A percentile compares a stretch with the other conserved stretches of the same genome.
Evolutionary conservation across 306 rosid species (phyloP).

Genomic region (Quercus alba): DNA sequence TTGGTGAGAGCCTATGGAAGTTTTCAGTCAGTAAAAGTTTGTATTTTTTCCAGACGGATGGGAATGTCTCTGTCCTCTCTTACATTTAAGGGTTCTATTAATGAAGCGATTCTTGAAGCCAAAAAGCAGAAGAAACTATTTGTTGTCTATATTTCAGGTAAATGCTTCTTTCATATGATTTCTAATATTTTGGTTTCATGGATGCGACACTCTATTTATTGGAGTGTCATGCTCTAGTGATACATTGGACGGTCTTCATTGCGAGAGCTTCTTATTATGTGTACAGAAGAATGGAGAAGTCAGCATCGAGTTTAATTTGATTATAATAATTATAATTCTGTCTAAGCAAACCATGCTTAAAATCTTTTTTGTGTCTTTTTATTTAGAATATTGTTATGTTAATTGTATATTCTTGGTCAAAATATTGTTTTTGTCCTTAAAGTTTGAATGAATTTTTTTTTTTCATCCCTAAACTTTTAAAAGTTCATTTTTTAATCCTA

Average conservation of each 20-base stretch:
- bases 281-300: neutral
- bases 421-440: no score
- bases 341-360: neutral
- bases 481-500: no score
- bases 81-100: slow-evolving; percentile 46
- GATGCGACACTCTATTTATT: no score
- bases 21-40: neutral
- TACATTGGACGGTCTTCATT: neutral
- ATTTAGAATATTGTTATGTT: neutral
- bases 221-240: neutral
- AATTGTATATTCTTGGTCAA: neutral
- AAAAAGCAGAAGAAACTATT: slow-evolving; percentile 57
- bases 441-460: no score
- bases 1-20: neutral
- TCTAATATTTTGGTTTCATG: neutral
- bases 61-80: slow-evolving; percentile 41
- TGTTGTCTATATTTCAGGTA: slow-evolving; percentile 57
- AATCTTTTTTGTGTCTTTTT: neutral
- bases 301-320: neutral
- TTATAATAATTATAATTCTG: neutral
- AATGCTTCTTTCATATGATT: neutral
- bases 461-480: no score
- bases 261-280: neutral
- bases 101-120: slow-evolving; percentile 53
- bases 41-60: slow-evolving; percentile 27